Base-by-base conservation (phyloP, 2,329 filamentous ascomycete genomes). In the Escovopsis sp. region DNA sequence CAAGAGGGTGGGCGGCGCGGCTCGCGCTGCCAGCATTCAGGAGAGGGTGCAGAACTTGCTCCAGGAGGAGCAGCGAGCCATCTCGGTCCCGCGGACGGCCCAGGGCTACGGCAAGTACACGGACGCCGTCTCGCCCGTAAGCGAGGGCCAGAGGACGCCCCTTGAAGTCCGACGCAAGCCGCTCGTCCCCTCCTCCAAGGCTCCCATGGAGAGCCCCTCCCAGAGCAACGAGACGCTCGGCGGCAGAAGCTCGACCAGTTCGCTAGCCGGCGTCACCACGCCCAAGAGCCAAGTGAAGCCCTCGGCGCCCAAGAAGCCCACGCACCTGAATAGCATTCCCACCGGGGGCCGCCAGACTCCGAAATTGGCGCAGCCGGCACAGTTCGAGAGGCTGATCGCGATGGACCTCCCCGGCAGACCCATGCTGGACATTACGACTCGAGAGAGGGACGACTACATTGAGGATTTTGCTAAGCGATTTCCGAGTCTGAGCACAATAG, bases 71-170 rank as follows among this genome's bases (percentile, higher is more conserved):
- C 76, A 77, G 51, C 77, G 70, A 48, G 62, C 69, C 1, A 57
- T 71, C 1, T 63, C 65, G 12, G 72, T 75, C 25, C 77, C 79
- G 49, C 63, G 69, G 39, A 94, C 86, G 1, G 88, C 88, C 1
- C 80, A 88, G 48, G 89, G 89, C 0, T 96, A 96, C 57, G 91
- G 91, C 7, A 80, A 80, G 45, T 95, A 84, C 58, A 87, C 88
- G 15, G 83, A 79, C 47, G 59, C 62, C 3, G 58, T 63, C 5
- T 52, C 59, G 13, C 52, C 56, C 4, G 53, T 57, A n/a, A 59
- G 48, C 47, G 63, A 58, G 39, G 35, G 53, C 8, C 63, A 64
- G 15, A 65, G 63, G 47, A 46, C 60, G 24, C 50, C 60, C 1
- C 70, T 70, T 2, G 60, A 63, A 16, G 55, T 72, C 11, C 67